Evolutionary conservation across 768 basidiomycete genomes (phyloP).

Genomic region (Mycena maculata): DNA sequence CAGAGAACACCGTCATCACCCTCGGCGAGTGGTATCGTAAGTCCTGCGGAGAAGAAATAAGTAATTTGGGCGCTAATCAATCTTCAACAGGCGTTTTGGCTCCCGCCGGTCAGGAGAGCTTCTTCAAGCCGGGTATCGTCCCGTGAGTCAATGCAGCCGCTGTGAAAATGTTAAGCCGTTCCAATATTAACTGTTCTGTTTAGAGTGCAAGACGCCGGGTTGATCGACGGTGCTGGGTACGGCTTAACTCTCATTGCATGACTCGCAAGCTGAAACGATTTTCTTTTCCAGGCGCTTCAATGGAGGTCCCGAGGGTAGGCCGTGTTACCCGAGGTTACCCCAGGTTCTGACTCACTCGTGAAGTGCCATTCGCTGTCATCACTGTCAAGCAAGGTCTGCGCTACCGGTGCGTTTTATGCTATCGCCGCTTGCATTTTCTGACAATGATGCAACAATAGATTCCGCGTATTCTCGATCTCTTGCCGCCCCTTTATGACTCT

Average conservation of each 20-base stretch:
- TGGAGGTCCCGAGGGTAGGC: constrained; percentile 52
- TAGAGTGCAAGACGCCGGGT: constrained; percentile 50
- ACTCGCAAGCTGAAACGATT: too few species aligned
- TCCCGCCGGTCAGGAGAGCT: constrained; percentile 51
- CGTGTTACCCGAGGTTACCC: constrained; percentile 4
- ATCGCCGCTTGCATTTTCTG: background rate
- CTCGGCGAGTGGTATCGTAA: constrained; percentile 44
- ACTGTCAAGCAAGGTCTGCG: constrained; percentile 53
- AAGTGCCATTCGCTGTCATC: constrained; percentile 54
- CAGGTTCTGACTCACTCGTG: constrained; percentile 34
- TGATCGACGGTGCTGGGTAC: constrained; percentile 55
- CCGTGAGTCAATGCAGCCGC: constrained; percentile 37
- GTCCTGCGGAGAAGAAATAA: too few species aligned
- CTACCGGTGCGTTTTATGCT: constrained; percentile 51
- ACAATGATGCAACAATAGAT: constrained; percentile 45
- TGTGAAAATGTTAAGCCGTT: constrained; percentile 14
- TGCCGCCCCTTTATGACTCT: constrained; percentile 57
- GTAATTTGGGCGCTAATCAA: too few species aligned
- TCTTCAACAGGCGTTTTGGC: constrained; percentile 43
- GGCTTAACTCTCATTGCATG: constrained; percentile 42
- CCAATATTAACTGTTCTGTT: background rate
- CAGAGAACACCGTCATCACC: constrained; percentile 51
- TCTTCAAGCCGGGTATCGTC: constrained; percentile 47
- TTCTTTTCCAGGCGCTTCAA: constrained; percentile 46
- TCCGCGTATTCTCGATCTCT: constrained; percentile 60